Percentiles rank a stretch among this genome's conserved stretches.
phyloP scores from a whole-genome alignment of 2,329 filamentous ascomycete species.

The Phaeosphaeriaceae sp. region DNA sequence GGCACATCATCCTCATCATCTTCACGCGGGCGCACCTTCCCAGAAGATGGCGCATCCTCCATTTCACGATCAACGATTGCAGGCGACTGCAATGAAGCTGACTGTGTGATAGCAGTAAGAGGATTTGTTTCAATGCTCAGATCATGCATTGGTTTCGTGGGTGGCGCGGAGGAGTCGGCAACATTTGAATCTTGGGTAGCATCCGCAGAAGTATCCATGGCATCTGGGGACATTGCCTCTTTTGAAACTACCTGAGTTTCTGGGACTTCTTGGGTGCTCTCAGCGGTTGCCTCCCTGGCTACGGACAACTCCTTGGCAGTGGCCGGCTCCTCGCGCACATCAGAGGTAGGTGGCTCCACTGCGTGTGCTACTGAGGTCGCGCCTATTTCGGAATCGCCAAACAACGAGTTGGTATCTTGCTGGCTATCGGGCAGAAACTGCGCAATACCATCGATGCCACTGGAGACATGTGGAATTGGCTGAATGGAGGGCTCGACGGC shows the following conservation, averaged over 20 bases:
- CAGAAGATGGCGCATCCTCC: constrained; percentile 48
- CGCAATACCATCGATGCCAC: constrained; percentile 52
- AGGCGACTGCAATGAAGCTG: constrained; percentile 29
- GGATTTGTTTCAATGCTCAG: constrained; percentile 36
- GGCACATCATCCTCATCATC: constrained; percentile 65
- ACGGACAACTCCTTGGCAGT: constrained; percentile 18
- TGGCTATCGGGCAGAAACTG: constrained; percentile 52
- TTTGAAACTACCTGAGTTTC: constrained; percentile 34
- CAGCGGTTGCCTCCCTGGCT: constrained; percentile 23
- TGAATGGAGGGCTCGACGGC: constrained; percentile 40
- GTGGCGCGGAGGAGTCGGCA: constrained; percentile 22
- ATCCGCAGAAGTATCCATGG: constrained; percentile 36
- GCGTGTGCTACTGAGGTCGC: constrained; percentile 46
- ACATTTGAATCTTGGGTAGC: constrained; percentile 18
- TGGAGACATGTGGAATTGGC: constrained; percentile 50
- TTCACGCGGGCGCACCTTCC: constrained; percentile 67
- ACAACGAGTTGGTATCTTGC: constrained; percentile 49
- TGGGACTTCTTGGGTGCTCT: constrained; percentile 39
- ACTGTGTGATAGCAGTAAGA: constrained; percentile 15
- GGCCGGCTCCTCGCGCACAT: constrained; percentile 38
- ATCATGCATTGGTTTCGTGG: constrained; percentile 44
- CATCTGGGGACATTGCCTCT: constrained; percentile 23
- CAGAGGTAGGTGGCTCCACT: constrained; percentile 50
- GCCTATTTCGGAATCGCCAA: constrained; percentile 38
- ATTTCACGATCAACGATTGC: constrained; percentile 42